Evolutionary conservation across 345 rosid species (phyloP), one percentile per base, ranked within the genome.

Genomic region (Erysimum cheiranthoides): DNA sequence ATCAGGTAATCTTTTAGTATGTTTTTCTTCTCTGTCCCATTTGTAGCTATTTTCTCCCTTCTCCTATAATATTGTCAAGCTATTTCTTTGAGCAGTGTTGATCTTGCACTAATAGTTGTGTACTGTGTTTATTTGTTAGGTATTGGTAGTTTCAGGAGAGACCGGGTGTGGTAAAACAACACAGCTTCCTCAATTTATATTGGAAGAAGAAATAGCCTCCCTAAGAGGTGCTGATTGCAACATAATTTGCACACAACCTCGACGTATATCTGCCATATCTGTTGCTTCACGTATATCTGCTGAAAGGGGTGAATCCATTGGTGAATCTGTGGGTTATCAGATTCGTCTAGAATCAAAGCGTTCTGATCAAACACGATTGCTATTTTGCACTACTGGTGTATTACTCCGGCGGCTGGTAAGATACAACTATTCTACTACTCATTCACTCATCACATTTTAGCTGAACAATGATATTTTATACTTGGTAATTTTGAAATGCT

Each of bases 131-230:
- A 14, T 40, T 49, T 74, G 21, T 49, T 53, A 94, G 98, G 95
- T 92, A 53, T 52, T 92, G 73, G 97, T 94, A 40, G 89, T 92
- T 70, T 94, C 98, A 58, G 98, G 98, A 66, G 97, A 90, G 84
- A 94, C 98, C 2, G 98, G 98, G 27, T 94, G 98, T 88, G 97
- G 98, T 77, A 94, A 94, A 83, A 92, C 98, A 61, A 92, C 98
- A 57, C 98, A 94, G 73, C 96, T 94, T 70, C 97, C 98, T 79
- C 97, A 92, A 17, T 94, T 86, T 85, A 86, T 94, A 61, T 82
- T 94, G 71, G 98, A 94, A 78, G 90, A 89, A 87, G 96, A 88
- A 81, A 88, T 94, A 85, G 73, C 90, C 13, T 75, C 85, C 59
- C 73, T 94, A 25, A 86, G 87, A 13, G 97, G 98, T 70, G 97